phyloP scores from a whole-genome alignment of 1,284 basidiomycete species.

The Chiua sp. region DNA sequence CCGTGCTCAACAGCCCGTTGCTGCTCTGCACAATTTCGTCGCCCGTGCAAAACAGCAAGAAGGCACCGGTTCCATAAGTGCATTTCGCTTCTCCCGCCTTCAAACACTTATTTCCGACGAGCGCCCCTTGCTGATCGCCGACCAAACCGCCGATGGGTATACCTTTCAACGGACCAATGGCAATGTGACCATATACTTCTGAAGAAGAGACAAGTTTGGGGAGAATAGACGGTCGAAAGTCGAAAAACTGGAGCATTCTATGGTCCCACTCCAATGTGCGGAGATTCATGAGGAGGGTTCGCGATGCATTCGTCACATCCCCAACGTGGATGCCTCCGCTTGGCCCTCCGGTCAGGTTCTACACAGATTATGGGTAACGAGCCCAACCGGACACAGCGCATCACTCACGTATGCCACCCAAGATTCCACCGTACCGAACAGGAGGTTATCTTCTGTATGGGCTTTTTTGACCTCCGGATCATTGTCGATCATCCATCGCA shows the following conservation, averaged over 20 bases:
- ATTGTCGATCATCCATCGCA: slow-evolving; percentile 97
- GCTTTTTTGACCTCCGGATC: slow-evolving; percentile 81
- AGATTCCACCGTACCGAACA: slow-evolving; percentile 96
- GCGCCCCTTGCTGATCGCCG: slow-evolving; percentile 96
- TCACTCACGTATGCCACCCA: slow-evolving; percentile 90
- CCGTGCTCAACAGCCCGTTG: slow-evolving; percentile 91
- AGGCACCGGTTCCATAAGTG: slow-evolving; percentile 96
- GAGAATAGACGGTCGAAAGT: slow-evolving; percentile 77
- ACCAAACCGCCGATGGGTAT: slow-evolving; percentile 91
- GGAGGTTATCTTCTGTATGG: slow-evolving; percentile 81
- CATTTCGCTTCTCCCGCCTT: slow-evolving; percentile 88
- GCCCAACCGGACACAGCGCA: slow-evolving; percentile 5
- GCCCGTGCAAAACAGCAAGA: slow-evolving; percentile 95
- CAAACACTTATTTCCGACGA: slow-evolving; percentile 96
- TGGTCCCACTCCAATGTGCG: slow-evolving; percentile 85
- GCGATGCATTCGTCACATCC: slow-evolving; percentile 97
- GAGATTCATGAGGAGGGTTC: slow-evolving; percentile 92
- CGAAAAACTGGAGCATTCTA: slow-evolving; percentile 88
- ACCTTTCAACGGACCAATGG: slow-evolving; percentile 72
- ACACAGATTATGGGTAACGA: slow-evolving; percentile 7
- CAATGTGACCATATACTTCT: slow-evolving; percentile 88
- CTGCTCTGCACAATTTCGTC: slow-evolving; percentile 83
- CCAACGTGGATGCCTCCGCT: slow-evolving; percentile 81
- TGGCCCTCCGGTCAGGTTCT: slow-evolving; percentile 87
- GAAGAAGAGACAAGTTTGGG: slow-evolving; percentile 92